A percentile compares a stretch with the other conserved stretches of the same genome.
phyloP scores from a whole-genome alignment of 306 rosid genomes.

The Cotoneaster glaucophyllus region DNA sequence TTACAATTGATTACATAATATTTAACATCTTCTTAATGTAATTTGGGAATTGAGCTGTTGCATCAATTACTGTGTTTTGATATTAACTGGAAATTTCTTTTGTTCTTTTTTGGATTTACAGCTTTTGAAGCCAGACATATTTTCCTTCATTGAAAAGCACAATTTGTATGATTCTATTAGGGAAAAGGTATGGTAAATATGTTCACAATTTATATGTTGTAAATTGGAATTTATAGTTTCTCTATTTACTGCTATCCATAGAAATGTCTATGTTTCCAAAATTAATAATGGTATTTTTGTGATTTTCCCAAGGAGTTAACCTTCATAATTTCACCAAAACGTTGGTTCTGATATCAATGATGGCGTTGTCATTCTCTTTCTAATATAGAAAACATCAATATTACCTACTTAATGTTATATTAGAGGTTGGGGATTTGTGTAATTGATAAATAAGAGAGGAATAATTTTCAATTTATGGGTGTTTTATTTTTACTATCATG shows the following conservation, averaged over 20 bases:
- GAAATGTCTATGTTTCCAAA: slow-evolving; percentile 3
- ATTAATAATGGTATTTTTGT: not conserved
- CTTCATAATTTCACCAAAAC: slow-evolving; percentile 4
- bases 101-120: slow-evolving; percentile 34
- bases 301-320: slow-evolving; percentile 7
- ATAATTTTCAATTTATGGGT: slow-evolving; percentile 2
- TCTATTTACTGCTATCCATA: slow-evolving; percentile 5
- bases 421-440: slow-evolving; percentile 9
- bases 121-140: slow-evolving; percentile 83
- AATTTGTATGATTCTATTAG: slow-evolving; percentile 67
- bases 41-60: slow-evolving; percentile 4
- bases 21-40: not conserved
- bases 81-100: slow-evolving; percentile 6
- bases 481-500: not conserved
- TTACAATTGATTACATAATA: not conserved
- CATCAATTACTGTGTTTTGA: not conserved
- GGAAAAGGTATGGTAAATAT: slow-evolving; percentile 60
- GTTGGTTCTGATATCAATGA: slow-evolving; percentile 7
- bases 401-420: not conserved
- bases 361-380: not conserved
- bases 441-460: slow-evolving; percentile 6
- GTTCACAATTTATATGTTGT: not conserved
- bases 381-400: slow-evolving; percentile 1
- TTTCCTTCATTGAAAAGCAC: slow-evolving; percentile 85
- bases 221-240: slow-evolving; percentile 4